These are phyloP conservation scores for Flueggea neowawraea DNA, from an alignment of 441 rosid species.

Conservation along the genomic window DNA sequence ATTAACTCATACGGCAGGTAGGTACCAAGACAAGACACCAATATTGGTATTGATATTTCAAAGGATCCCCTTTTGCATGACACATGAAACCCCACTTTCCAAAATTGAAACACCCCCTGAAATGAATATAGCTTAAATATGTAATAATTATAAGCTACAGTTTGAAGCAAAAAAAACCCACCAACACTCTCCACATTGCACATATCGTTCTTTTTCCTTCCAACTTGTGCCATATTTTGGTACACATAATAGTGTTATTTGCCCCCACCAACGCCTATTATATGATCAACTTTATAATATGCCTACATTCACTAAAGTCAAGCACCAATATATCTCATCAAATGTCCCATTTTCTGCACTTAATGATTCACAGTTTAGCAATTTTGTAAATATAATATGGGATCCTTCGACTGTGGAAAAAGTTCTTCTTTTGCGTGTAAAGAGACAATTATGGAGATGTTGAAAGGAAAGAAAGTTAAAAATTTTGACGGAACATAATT, in stretches of 20 bases:
- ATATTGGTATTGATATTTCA: constrained; percentile 10
- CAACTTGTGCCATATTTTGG: too few relatives aligned
- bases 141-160: too few relatives aligned
- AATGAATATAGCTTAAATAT: too few relatives aligned
- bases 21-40: constrained; percentile 48
- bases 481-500: neutral
- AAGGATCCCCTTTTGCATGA: neutral
- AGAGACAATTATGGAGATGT: constrained; percentile 34
- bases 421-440: constrained; percentile 42
- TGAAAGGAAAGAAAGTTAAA: constrained; percentile 11
- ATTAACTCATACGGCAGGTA: neutral
- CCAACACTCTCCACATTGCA: neutral
- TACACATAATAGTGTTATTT: too few relatives aligned
- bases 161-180: constrained; percentile 1
- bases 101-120: constrained; percentile 9
- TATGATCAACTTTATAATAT: too few relatives aligned
- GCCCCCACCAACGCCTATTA: too few relatives aligned
- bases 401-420: constrained; percentile 48
- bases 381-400: too few relatives aligned
- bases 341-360: too few relatives aligned
- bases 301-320: too few relatives aligned
- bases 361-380: too few relatives aligned
- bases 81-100: constrained; percentile 31
- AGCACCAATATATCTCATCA: too few relatives aligned
- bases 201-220: too few relatives aligned